Conservation (phyloP, 2,329 filamentous ascomycete species). For the Leptodontidium sp. region DNA sequence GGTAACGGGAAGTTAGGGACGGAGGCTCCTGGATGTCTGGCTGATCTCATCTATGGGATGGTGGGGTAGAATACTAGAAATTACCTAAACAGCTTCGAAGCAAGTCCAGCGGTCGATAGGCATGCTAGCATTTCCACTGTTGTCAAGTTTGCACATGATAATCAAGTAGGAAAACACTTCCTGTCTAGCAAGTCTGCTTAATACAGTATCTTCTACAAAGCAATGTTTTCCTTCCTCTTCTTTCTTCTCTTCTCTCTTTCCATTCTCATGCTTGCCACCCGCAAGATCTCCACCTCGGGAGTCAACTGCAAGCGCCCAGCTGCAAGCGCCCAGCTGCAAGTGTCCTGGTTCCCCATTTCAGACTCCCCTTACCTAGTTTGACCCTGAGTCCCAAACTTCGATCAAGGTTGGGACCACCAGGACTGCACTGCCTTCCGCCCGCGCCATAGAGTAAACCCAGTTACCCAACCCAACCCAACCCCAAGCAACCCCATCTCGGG, state of each 20-base stretch:
- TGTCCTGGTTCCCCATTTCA: constrained; percentile 5
- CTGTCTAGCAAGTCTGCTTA: not conserved
- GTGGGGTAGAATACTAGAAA: not conserved
- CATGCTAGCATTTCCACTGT: not conserved
- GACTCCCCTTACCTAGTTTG: not conserved
- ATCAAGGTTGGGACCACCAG: not conserved
- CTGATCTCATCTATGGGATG: not conserved
- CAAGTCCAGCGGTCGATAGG: not conserved
- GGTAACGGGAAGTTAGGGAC: not conserved
- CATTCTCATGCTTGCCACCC: not conserved
- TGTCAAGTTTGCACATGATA: not conserved
- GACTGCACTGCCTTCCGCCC: constrained; percentile 27
- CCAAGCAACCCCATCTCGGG: constrained; percentile 21
- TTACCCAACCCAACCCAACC: not conserved
- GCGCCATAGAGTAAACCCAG: constrained; percentile 17
- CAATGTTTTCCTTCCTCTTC: not conserved
- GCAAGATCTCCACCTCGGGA: not conserved
- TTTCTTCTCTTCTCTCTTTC: not conserved
- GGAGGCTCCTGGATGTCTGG: not conserved
- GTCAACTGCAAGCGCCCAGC: not conserved
- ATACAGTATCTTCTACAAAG: not conserved
- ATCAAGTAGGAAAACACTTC: not conserved
- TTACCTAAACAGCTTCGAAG: not conserved
- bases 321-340: not conserved
- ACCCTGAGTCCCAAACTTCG: not conserved